Evolutionary conservation across 75 land plant genomes (phyloP).

Genomic region (Picea sitchensis): DNA sequence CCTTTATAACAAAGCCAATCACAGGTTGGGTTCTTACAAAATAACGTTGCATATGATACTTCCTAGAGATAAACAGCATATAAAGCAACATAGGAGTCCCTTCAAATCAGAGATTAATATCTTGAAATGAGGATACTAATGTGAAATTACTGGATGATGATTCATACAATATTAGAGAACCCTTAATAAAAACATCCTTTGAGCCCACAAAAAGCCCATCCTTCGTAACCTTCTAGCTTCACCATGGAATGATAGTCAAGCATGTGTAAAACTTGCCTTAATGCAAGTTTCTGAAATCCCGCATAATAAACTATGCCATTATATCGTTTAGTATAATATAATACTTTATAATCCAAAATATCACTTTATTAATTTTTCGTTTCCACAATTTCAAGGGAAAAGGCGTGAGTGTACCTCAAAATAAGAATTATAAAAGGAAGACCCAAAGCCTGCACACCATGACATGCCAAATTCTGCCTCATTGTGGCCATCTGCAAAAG

Average conservation of each 20-base stretch:
- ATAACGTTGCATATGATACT: background rate
- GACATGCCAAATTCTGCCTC: constrained; percentile 99
- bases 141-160: background rate
- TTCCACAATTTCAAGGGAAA: too few relatives aligned
- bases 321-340: background rate
- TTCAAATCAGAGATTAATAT: background rate
- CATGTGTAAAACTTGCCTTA: background rate
- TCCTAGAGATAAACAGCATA: background rate
- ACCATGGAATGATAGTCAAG: background rate
- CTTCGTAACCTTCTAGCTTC: background rate
- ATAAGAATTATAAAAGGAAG: constrained; percentile 83
- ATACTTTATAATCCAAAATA: too few relatives aligned
- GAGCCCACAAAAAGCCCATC: background rate
- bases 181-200: background rate
- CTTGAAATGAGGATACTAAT: background rate
- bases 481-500: constrained; percentile 85
- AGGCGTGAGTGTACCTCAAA: constrained; percentile 61
- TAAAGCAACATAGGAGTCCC: background rate
- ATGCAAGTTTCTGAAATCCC: background rate
- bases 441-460: constrained; percentile 98
- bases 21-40: too few relatives aligned
- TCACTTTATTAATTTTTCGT: too few relatives aligned
- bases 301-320: background rate
- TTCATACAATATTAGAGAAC: background rate
- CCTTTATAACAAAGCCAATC: too few relatives aligned